A percentile compares a stretch with the other conserved stretches of the same genome.
phyloP scores from a whole-genome alignment of 768 basidiomycete species.

The Dioszegia hungarica region DNA sequence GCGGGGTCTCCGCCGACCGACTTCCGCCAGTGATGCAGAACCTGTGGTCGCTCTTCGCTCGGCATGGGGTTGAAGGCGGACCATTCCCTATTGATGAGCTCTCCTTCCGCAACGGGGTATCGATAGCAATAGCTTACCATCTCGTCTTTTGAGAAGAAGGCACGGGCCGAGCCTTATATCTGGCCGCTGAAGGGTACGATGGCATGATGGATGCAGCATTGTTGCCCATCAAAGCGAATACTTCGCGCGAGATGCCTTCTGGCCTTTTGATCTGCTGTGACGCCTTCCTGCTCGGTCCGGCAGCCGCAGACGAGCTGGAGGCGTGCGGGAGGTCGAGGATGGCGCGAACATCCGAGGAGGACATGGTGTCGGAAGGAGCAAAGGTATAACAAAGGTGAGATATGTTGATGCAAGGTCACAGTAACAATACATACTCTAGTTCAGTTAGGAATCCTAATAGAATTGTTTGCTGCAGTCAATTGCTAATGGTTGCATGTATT shows the following conservation, averaged over 20 bases:
- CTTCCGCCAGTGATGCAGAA: constrained; percentile 69
- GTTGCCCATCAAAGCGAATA: constrained; percentile 92
- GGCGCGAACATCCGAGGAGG: constrained; percentile 74
- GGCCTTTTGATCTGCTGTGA: constrained; percentile 26
- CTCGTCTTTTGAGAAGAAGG: constrained; percentile 62
- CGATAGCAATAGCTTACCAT: constrained; percentile 70
- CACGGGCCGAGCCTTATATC: constrained; percentile 77
- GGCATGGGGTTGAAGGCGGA: neutral
- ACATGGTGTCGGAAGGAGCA: constrained; percentile 12
- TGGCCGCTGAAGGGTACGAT: constrained; percentile 26
- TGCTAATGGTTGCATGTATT: no score
- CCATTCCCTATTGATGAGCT: neutral
- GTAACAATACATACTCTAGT: no score
- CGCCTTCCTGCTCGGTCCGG: neutral
- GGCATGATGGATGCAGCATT: constrained; percentile 74
- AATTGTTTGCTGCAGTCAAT: no score
- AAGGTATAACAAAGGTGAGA: neutral
- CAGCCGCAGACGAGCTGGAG: neutral
- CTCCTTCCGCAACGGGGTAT: neutral
- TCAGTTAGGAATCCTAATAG: no score
- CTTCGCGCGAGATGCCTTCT: constrained; percentile 85
- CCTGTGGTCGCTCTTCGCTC: constrained; percentile 53
- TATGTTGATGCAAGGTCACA: no score
- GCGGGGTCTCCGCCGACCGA: constrained; percentile 19
- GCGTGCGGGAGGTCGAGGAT: constrained; percentile 61